Conservation (phyloP, 2,329 filamentous ascomycete species). For the Aureobasidium namibiae region DNA sequence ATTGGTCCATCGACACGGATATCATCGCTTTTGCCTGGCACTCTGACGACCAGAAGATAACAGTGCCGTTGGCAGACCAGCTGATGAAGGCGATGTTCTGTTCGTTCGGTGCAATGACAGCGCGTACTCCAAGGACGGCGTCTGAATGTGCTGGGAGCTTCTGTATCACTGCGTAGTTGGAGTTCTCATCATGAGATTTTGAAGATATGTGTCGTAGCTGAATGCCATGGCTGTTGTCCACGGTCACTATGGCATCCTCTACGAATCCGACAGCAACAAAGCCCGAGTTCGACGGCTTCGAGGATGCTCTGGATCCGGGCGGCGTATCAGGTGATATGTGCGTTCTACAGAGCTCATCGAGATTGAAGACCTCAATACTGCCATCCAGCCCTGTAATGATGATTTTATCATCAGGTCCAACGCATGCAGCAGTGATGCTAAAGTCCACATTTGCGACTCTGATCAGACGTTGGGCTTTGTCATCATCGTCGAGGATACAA, state of each 20-base stretch:
- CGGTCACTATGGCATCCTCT: constrained; percentile 33
- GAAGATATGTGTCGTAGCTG: constrained; percentile 30
- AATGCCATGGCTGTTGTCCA: constrained; percentile 69
- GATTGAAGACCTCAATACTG: constrained; percentile 39
- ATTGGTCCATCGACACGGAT: constrained; percentile 61
- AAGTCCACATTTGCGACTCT: constrained; percentile 61
- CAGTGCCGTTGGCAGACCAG: constrained; percentile 73
- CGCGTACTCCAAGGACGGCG: constrained; percentile 61
- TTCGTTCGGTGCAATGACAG: constrained; percentile 52
- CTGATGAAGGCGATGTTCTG: constrained; percentile 71
- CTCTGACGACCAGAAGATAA: constrained; percentile 74
- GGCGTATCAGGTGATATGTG: background rate
- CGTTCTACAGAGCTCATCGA: constrained; percentile 26
- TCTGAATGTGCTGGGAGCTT: constrained; percentile 50
- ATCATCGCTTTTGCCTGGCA: constrained; percentile 60
- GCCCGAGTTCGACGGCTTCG: background rate
- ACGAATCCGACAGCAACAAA: constrained; percentile 16
- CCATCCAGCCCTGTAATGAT: constrained; percentile 64
- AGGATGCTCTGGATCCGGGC: background rate
- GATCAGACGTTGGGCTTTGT: constrained; percentile 61
- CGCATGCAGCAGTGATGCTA: constrained; percentile 56
- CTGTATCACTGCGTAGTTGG: constrained; percentile 19
- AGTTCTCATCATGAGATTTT: constrained; percentile 11
- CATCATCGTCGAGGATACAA: constrained; percentile 76
- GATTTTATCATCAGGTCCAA: constrained; percentile 48